A percentile compares a stretch with the other conserved stretches of the same genome.
Conservation (phyloP, 306 rosid genomes). For the Lathyrus aphaca region DNA sequence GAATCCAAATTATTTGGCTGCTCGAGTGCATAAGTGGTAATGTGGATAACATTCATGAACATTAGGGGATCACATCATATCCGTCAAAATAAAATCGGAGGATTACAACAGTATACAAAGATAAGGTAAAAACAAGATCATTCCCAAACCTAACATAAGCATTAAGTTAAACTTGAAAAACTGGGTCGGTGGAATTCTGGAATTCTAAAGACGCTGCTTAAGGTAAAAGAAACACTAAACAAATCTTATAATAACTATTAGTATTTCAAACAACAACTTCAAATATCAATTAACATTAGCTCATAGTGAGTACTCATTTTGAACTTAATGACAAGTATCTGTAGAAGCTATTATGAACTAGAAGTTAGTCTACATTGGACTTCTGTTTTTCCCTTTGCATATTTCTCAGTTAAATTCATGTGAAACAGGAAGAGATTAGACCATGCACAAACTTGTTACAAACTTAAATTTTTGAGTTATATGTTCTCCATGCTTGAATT, state of each 20-base stretch:
- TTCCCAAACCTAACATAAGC: neutral
- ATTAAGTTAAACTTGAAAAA: neutral
- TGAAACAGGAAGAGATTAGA: neutral
- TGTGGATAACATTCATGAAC: neutral
- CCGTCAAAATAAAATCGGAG: conserved; percentile 9
- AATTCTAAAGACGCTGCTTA: neutral
- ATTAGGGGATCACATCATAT: neutral
- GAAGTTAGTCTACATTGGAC: neutral
- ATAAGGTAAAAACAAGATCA: neutral
- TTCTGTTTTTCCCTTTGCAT: neutral
- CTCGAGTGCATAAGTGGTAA: neutral
- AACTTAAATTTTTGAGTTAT: neutral
- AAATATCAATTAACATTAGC: neutral
- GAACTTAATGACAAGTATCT: too few species aligned
- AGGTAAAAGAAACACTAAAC: neutral
- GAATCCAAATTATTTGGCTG: neutral
- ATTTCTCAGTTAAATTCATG: neutral
- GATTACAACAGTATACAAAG: conserved; percentile 1
- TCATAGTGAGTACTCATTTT: too few species aligned
- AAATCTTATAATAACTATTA: neutral
- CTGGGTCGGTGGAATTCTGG: neutral
- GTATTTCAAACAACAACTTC: neutral
- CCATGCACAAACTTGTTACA: neutral
- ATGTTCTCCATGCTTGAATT: neutral
- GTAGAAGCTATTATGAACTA: neutral